Evolutionary conservation across 1,139 yeast species (phyloP).

Genomic region (Debaryomycetaceae sp.): DNA sequence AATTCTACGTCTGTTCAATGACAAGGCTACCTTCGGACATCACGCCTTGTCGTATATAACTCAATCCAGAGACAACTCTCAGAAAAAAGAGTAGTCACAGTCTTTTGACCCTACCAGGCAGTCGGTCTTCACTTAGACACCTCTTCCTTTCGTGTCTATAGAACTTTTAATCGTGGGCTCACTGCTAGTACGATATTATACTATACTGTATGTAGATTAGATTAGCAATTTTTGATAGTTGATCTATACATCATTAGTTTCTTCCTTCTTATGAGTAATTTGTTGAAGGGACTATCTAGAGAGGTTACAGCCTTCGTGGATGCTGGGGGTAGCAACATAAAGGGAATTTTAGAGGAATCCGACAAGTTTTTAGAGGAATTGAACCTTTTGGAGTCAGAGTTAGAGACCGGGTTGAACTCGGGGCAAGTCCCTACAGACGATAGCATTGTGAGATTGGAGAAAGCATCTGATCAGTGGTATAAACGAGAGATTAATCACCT

Average conservation of each 20-base stretch:
- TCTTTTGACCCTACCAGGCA: too few relatives aligned
- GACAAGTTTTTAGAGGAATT: constrained; percentile 23
- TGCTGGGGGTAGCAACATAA: constrained; percentile 22
- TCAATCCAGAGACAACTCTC: too few relatives aligned
- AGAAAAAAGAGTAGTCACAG: too few relatives aligned
- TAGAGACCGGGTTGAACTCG: constrained; percentile 15
- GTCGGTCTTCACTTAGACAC: too few relatives aligned
- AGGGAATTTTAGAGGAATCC: constrained; percentile 21
- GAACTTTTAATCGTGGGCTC: background rate
- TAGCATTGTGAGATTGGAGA: constrained; percentile 8
- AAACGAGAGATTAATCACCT: constrained; percentile 29
- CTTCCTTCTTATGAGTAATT: constrained; percentile 7
- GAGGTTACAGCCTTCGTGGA: constrained; percentile 24
- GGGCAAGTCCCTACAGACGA: constrained; percentile 5
- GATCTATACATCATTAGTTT: background rate
- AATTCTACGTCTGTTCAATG: too few relatives aligned
- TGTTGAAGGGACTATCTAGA: constrained; percentile 24
- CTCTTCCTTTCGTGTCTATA: too few relatives aligned
- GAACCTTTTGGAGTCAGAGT: constrained; percentile 23
- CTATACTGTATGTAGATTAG: background rate
- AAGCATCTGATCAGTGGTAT: constrained; percentile 28
- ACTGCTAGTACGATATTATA: background rate
- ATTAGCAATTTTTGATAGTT: background rate
- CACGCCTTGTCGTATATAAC: too few relatives aligned
- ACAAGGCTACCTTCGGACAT: too few relatives aligned